Conservation (phyloP, 139 green algal genomes). For the Haematococcus sp. region DNA sequence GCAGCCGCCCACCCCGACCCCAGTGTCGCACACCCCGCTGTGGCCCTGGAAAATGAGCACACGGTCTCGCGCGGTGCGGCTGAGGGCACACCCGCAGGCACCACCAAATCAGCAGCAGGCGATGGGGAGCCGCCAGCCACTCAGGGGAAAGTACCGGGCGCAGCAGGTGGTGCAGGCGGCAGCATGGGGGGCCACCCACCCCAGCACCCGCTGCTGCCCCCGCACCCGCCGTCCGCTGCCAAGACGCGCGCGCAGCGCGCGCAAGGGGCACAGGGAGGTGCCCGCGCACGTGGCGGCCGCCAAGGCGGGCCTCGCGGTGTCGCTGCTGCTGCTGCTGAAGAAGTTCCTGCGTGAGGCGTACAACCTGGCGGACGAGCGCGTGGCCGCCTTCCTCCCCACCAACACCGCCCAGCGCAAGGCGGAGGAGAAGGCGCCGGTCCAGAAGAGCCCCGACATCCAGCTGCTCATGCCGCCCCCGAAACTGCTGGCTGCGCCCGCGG, state of each 20-base stretch:
- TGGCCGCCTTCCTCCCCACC: slow-evolving; percentile 4
- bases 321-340: slow-evolving; percentile 75
- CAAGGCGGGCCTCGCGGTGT: slow-evolving; percentile 50
- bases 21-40: neutral
- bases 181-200: neutral
- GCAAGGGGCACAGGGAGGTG: neutral
- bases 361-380: slow-evolving; percentile 33
- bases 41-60: neutral
- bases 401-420: too few relatives aligned
- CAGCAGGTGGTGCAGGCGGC: neutral
- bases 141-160: neutral
- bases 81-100: neutral
- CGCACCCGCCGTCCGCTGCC: neutral
- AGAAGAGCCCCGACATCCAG: too few relatives aligned
- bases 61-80: neutral
- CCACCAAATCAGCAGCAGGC: neutral
- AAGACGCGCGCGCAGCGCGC: too few relatives aligned
- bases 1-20: too few relatives aligned
- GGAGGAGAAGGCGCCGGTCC: too few relatives aligned
- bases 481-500: too few relatives aligned
- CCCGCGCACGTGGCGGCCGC: slow-evolving; percentile 19
- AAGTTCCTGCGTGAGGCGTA: slow-evolving; percentile 64
- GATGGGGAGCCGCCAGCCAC: neutral
- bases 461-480: too few relatives aligned
- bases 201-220: neutral